These are phyloP conservation scores for Cardiospermum halicacabum DNA, from an alignment of 345 rosid genomes.

Conservation along the genomic window DNA sequence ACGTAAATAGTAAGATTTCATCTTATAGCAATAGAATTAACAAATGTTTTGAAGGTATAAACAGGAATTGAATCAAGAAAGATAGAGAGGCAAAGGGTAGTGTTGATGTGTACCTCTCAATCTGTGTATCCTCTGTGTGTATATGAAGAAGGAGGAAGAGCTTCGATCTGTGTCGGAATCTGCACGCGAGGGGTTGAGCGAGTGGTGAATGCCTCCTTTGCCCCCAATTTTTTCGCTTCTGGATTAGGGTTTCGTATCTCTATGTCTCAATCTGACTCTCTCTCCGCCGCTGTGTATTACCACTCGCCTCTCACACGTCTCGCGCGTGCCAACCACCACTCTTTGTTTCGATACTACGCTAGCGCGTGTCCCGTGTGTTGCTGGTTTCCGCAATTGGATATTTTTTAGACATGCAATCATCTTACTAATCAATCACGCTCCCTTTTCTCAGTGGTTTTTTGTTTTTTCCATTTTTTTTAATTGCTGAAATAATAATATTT, in stretches of 20 bases:
- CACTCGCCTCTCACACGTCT: not conserved
- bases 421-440: no score
- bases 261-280: conserved; percentile 15
- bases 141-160: not conserved
- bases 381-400: no score
- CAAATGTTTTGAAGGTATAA: not conserved
- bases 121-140: not conserved
- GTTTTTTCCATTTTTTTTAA: no score
- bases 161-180: conserved; percentile 7
- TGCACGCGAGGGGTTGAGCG: conserved; percentile 19
- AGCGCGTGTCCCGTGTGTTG: no score
- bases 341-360: no score
- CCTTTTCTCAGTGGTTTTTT: no score
- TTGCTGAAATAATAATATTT: no score
- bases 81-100: not conserved
- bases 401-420: no score
- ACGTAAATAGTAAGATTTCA: not conserved
- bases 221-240: conserved; percentile 5
- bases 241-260: conserved; percentile 17
- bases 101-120: conserved; percentile 4
- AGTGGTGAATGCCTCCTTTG: conserved; percentile 9
- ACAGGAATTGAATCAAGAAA: not conserved
- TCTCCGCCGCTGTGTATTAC: conserved; percentile 1
- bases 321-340: not conserved
- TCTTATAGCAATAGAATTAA: not conserved